Evolutionary conservation across 768 basidiomycete species (phyloP), one percentile per base, ranked within the genome.

Genomic region (Trametes cingulata): DNA sequence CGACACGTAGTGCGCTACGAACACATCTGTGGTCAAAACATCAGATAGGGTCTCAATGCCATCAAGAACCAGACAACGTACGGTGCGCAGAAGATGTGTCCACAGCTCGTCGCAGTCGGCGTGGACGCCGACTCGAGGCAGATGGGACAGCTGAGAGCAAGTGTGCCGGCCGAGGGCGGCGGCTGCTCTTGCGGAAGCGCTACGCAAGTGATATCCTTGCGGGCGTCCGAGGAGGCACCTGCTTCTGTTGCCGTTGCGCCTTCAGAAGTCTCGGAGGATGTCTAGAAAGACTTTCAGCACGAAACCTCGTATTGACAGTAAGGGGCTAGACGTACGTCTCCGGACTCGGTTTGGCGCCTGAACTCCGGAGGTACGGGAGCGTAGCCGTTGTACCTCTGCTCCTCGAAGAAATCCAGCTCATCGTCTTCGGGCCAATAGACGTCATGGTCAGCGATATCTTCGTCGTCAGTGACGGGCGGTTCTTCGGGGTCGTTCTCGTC

Each of bases 31-130:
- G 40, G 12, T 15, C 29, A 29, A 0, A 1, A 1, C 19, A 29
- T 58, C 35, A 56, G 60, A 10, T 14, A n/a, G 1, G 13, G 24
- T 29, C 22, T 40, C 14, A 13, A 42, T 14, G 5, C 36, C 27
- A 24, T 29, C 5, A 46, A 1, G 17, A 4, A 27, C 22, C n/a
- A 13, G n/a, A 9, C 12, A 2, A 70, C 74, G 63, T 54, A 74
- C 74, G 66, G 24, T n/a, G 67, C 60, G 61, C 74, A 74, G 60
- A 74, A 76, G 49, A 73, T 27, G 47, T 73, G 73, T 15, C 73
- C 74, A 55, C 74, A 74, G 12, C 57, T 60, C 5, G 73, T 74
- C 8, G 68, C 67, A 39, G 64, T 67, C 52, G 69, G 71, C 8
- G 64, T 63, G 40, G 58, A 61, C 0, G 66, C 63, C 0, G 58